These are phyloP conservation scores for Trichoderma afroharzianum DNA, from an alignment of 2,329 filamentous ascomycete genomes.

Conservation along the genomic window DNA sequence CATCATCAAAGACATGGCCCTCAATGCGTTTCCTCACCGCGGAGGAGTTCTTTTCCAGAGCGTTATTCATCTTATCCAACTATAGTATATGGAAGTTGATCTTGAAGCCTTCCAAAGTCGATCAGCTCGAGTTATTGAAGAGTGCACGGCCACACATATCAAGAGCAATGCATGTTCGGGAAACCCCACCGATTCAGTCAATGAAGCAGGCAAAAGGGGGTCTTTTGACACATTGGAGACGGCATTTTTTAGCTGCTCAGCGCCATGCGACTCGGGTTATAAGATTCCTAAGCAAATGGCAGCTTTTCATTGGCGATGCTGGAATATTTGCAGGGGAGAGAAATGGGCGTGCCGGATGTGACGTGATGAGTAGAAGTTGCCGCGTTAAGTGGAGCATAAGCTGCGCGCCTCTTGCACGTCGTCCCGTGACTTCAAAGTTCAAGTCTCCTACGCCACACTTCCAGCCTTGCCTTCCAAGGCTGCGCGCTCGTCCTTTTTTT, in stretches of 20 bases:
- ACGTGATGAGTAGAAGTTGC: conserved; percentile 20
- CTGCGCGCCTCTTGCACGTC: conserved; percentile 36
- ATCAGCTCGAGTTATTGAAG: not conserved
- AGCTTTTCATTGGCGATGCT: not conserved
- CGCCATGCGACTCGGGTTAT: not conserved
- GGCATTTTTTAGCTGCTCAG: not conserved
- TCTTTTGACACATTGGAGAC: not conserved
- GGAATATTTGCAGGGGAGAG: not conserved
- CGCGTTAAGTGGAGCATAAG: conserved; percentile 36
- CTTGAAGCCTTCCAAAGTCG: conserved; percentile 18
- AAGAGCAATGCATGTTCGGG: conserved; percentile 11
- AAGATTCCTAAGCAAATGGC: not conserved
- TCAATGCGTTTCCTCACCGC: conserved; percentile 60
- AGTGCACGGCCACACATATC: conserved; percentile 8
- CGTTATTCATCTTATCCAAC: conserved; percentile 50
- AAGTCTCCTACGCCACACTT: conserved; percentile 22
- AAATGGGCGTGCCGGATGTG: not conserved
- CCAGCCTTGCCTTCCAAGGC: conserved; percentile 13
- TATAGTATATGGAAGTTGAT: not conserved
- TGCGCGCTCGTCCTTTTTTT: not conserved
- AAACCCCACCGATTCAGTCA: conserved; percentile 9
- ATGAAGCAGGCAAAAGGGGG: not conserved
- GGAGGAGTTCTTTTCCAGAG: conserved; percentile 61
- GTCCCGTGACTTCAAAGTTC: conserved; percentile 33
- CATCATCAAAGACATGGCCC: conserved; percentile 68